Percentiles rank a stretch among this genome's conserved stretches.
These are phyloP conservation scores for Seiridium unicorne DNA, from an alignment of 2,329 filamentous ascomycete genomes.

Conservation along the genomic window DNA sequence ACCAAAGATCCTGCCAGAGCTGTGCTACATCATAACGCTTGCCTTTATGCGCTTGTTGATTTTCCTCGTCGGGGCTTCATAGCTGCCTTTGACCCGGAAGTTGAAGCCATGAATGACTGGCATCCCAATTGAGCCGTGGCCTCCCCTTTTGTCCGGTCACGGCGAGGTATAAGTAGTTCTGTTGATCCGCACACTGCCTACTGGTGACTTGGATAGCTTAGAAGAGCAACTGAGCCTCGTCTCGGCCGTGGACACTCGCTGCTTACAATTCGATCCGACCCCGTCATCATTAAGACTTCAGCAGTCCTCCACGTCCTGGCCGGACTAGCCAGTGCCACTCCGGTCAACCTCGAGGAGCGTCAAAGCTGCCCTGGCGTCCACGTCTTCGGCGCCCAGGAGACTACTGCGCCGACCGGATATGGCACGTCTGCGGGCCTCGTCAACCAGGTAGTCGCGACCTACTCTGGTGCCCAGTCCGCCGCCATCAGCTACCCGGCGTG, in stretches of 20 bases:
- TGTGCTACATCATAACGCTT: neutral
- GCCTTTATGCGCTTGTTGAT: neutral
- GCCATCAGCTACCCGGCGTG: constrained; percentile 55
- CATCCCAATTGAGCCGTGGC: neutral
- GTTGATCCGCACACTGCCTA: neutral
- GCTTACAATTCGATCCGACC: neutral
- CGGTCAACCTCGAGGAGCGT: constrained; percentile 22
- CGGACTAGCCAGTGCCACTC: constrained; percentile 12
- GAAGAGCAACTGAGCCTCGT: neutral
- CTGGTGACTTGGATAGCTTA: neutral
- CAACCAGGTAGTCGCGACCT: constrained; percentile 39
- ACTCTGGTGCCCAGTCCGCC: constrained; percentile 43
- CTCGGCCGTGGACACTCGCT: neutral
- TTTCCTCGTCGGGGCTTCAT: neutral
- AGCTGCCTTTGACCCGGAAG: neutral
- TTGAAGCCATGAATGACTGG: neutral
- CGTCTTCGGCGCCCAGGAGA: constrained; percentile 51
- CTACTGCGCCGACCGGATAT: constrained; percentile 42
- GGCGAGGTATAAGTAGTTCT: neutral
- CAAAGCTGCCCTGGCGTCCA: constrained; percentile 43
- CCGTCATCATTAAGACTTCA: constrained; percentile 14
- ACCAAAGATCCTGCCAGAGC: neutral
- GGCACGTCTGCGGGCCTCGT: constrained; percentile 43
- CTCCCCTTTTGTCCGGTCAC: neutral
- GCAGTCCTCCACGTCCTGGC: constrained; percentile 12